A percentile compares a stretch with the other conserved stretches of the same genome.
Evolutionary conservation across 2,329 filamentous ascomycete species (phyloP).

Genomic region (Leptosphaerulina australis): DNA sequence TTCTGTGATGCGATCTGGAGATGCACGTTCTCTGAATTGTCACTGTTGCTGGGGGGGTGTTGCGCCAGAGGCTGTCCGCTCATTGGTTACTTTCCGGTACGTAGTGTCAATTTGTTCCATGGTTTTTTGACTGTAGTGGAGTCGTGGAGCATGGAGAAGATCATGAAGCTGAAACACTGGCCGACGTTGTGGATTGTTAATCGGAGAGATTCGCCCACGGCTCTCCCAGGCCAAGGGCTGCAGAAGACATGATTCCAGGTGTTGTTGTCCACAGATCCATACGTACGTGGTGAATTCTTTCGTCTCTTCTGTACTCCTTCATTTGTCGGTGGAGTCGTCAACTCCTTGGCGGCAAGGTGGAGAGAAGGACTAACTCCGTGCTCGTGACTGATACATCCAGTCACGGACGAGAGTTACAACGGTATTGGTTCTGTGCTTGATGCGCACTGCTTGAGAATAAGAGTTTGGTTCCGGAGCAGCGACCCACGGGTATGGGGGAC

Average conservation of each 20-base stretch:
- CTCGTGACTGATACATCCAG: slow-evolving; percentile 3
- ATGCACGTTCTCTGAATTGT: too few species aligned
- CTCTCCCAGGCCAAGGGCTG: background rate
- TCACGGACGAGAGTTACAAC: slow-evolving; percentile 6
- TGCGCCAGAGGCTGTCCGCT: background rate
- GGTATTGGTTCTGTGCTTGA: background rate
- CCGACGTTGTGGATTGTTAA: slow-evolving; percentile 16
- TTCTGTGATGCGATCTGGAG: slow-evolving; percentile 23
- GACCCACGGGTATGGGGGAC: background rate
- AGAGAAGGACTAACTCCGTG: slow-evolving; percentile 12
- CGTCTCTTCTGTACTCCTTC: background rate
- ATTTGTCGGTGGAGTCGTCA: slow-evolving; percentile 13
- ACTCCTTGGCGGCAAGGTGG: too few species aligned
- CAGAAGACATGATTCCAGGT: slow-evolving; percentile 4
- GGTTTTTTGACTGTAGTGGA: slow-evolving; percentile 14
- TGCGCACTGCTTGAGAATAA: background rate
- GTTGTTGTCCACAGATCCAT: background rate
- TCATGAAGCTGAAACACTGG: slow-evolving; percentile 30
- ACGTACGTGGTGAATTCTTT: background rate
- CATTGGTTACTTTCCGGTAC: background rate
- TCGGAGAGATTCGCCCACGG: slow-evolving; percentile 23
- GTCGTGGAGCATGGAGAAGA: slow-evolving; percentile 18
- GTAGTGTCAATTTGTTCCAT: slow-evolving; percentile 10
- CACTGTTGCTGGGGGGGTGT: background rate
- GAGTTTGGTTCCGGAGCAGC: background rate